Base-by-base conservation (phyloP, 2,329 filamentous ascomycete genomes). In the Diplodia scrobiculata region DNA sequence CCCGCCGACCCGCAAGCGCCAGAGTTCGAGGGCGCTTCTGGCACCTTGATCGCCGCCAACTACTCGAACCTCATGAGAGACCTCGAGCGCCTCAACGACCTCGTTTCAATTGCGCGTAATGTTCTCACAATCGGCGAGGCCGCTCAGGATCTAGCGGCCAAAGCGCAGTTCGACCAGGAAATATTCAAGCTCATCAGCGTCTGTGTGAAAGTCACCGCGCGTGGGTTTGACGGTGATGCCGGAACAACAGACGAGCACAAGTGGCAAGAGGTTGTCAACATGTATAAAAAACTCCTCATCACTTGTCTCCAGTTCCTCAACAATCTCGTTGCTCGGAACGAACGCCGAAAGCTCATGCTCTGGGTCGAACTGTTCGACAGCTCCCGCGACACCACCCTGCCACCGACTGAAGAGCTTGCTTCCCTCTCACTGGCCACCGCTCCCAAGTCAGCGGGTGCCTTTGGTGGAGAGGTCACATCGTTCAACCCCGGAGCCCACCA, bases 301-400 rank as follows among this genome's bases (percentile, higher is more conserved):
- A 87, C 86, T 2, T 86, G 84, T 68, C 79, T 89, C n/a, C 87
- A 89, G 72, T 88, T 87, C 69, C 76, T 89, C 65, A 87, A 89
- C 76, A 89, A 89, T 69, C 82, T 88, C 58, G 85, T 87, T 54
- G 86, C 86, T 72, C 83, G 86, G 68, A 89, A 89, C 70, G 86
- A 89, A 75, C 82, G 86, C 67, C 79, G 86, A 47, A 89, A 89
- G 71, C 80, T 88, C 70, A 85, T 87, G 70, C 80, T 89, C 2
- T 89, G 86, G 86, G 76, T 88, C 45, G 84, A 87, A 73, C 78
- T 89, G 1, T 89, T 89, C 70, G 87, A 87, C 62, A 84, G 84
- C 68, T 81, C 84, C 19, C 73, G 78, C 6, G 78, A 80, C 59
- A 75, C 75, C 50, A 75, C 75, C 58, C 71, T 75, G 25, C 69